Evolutionary conservation across 1,284 basidiomycete genomes (phyloP), one percentile per base, ranked within the genome.

Genomic region (Coniferiporia sulphurascens): DNA sequence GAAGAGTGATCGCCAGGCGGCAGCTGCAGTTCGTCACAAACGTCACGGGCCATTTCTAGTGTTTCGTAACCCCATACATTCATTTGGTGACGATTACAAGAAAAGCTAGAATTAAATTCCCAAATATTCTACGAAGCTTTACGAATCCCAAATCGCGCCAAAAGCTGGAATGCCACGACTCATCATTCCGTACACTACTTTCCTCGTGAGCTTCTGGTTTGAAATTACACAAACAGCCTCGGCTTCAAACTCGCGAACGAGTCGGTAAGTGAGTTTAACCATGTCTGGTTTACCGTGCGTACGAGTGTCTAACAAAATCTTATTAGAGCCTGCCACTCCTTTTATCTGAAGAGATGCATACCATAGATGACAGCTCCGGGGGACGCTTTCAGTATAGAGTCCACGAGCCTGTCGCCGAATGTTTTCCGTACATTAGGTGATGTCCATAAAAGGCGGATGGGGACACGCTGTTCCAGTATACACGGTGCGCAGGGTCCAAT

Each of bases 211-310:
- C 62, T 77, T 82, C 66, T 81, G 80, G 68, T 85, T 85, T 15
- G 82, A 84, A 56, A 85, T 84, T 48, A 85, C 74, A 59, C 77
- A 78, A 19, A 86, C 83, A 22, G 82, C 82, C 66, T 85, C 83
- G 2, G 83, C 83, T 36, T 84, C 69, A 70, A 82, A 84, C 65
- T 85, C 83, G 48, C 75, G 74, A 6, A 83, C 81, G 45, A 85
- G 72, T 38, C 78, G 76, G 62, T 80, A 79, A 4, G 81, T 80
- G 55, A 84, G 68, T 66, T 82, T 82, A 55, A 84, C 80, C 81
- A 84, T 83, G 70, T 84, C 81, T 3, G 83, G 82, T 67, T 83
- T 83, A 17, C 83, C 83, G 63, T 84, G 75, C 45, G 71, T 75
- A 44, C 81, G 79, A 15, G 83, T 85, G 63, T 85, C 82, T 82